phyloP scores from a whole-genome alignment of 2,329 filamentous ascomycete genomes.

The Septoria linicola region DNA sequence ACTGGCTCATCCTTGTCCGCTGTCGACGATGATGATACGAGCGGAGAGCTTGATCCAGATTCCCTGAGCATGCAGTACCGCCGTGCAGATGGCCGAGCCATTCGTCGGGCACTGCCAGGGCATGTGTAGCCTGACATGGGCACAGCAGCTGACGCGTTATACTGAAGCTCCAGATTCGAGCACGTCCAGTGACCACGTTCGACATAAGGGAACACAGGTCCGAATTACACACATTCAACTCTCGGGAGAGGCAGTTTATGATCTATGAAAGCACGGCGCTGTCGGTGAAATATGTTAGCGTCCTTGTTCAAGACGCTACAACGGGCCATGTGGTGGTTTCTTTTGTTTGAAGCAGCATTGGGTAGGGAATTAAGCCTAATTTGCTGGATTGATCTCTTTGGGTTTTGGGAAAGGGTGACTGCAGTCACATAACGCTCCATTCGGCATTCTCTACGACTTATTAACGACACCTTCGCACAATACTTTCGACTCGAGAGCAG shows the following conservation, averaged over 20 bases:
- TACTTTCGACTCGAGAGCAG: constrained; percentile 3
- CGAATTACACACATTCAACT: neutral
- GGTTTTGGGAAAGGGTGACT: constrained; percentile 6
- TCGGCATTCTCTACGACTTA: constrained; percentile 26
- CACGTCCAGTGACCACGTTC: no score
- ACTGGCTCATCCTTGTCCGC: constrained; percentile 19
- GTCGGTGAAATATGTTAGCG: constrained; percentile 25
- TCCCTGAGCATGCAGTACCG: constrained; percentile 46
- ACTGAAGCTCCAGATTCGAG: no score
- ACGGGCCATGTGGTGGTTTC: constrained; percentile 7
- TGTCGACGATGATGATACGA: constrained; percentile 37
- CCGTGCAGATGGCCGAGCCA: constrained; percentile 45
- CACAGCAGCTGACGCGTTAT: no score
- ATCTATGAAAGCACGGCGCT: constrained; percentile 25
- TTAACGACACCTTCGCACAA: constrained; percentile 21
- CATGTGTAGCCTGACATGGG: constrained; percentile 7
- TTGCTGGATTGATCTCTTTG: constrained; percentile 15
- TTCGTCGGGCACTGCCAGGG: constrained; percentile 30
- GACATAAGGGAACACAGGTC: neutral
- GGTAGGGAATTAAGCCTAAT: constrained; percentile 23
- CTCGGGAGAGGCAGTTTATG: constrained; percentile 6
- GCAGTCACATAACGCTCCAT: constrained; percentile 12
- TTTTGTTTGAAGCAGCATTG: constrained; percentile 12
- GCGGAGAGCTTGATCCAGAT: constrained; percentile 34
- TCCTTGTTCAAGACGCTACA: constrained; percentile 9